phyloP scores from a whole-genome alignment of 768 basidiomycete species.

The Suillus ampliporus region DNA sequence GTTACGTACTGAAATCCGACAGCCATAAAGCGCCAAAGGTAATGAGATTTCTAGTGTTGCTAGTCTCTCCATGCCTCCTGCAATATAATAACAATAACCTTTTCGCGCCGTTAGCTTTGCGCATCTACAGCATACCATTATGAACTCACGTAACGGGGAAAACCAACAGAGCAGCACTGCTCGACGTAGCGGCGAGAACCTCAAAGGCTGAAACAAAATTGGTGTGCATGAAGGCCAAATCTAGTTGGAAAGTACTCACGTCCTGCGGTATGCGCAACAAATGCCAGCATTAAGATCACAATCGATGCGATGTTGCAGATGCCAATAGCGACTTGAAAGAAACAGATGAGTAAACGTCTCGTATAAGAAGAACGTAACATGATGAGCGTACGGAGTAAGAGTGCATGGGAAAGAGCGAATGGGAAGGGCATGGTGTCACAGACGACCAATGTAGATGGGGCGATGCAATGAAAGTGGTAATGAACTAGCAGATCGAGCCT shows the following conservation, averaged over 20 bases:
- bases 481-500: slow-evolving; percentile 12
- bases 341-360: slow-evolving; percentile 6
- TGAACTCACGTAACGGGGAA: slow-evolving; percentile 27
- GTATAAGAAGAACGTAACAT: neutral
- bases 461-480: slow-evolving; percentile 15
- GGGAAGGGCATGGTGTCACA: slow-evolving; percentile 34
- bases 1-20: slow-evolving; percentile 22
- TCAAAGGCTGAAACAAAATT: slow-evolving; percentile 26
- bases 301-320: slow-evolving; percentile 19
- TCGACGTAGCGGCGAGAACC: slow-evolving; percentile 19
- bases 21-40: slow-evolving; percentile 28
- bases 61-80: slow-evolving; percentile 22
- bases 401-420: slow-evolving; percentile 23
- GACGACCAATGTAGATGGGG: slow-evolving; percentile 20
- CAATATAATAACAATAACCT: slow-evolving; percentile 25
- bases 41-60: slow-evolving; percentile 28
- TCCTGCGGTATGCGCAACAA: slow-evolving; percentile 27
- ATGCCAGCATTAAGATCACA: slow-evolving; percentile 22
- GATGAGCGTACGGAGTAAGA: slow-evolving; percentile 26
- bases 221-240: neutral
- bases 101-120: neutral
- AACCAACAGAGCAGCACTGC: slow-evolving; percentile 16
- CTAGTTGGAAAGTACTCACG: slow-evolving; percentile 20
- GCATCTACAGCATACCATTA: neutral
- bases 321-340: slow-evolving; percentile 22